Conservation (phyloP, 257 asterid species). For the Fraxinus excelsior region DNA sequence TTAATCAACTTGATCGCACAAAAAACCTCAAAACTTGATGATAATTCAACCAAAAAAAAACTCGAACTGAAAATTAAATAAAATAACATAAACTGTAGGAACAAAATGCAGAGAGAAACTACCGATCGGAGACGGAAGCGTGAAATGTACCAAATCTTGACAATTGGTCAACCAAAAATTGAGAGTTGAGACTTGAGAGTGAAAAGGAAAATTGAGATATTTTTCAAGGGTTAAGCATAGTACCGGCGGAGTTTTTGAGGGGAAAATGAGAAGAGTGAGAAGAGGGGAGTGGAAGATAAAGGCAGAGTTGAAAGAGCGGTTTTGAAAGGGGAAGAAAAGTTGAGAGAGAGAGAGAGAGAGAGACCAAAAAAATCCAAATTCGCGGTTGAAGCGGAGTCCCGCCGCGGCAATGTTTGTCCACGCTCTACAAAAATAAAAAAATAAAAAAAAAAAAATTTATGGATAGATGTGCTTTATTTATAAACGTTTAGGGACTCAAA, state of each 20-base stretch:
- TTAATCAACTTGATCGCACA: neutral
- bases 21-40: neutral
- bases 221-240: neutral
- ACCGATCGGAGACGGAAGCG: constrained; percentile 35
- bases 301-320: constrained; percentile 6
- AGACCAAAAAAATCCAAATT: constrained; percentile 17
- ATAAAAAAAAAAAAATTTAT: no score
- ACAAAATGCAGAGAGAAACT: constrained; percentile 16
- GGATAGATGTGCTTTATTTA: no score
- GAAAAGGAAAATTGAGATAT: neutral
- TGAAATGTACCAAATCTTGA: constrained; percentile 26
- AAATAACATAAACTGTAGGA: neutral
- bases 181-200: neutral
- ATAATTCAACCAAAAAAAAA: neutral
- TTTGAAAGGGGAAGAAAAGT: neutral
- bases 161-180: neutral
- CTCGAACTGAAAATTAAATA: neutral
- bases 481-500: no score
- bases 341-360: neutral
- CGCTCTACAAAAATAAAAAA: no score
- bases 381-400: constrained; percentile 20
- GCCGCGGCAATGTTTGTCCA: constrained; percentile 3
- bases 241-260: neutral
- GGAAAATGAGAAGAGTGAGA: neutral
- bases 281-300: neutral